phyloP scores from a whole-genome alignment of 1,139 yeast species.

The Hyphopichia burtonii region DNA sequence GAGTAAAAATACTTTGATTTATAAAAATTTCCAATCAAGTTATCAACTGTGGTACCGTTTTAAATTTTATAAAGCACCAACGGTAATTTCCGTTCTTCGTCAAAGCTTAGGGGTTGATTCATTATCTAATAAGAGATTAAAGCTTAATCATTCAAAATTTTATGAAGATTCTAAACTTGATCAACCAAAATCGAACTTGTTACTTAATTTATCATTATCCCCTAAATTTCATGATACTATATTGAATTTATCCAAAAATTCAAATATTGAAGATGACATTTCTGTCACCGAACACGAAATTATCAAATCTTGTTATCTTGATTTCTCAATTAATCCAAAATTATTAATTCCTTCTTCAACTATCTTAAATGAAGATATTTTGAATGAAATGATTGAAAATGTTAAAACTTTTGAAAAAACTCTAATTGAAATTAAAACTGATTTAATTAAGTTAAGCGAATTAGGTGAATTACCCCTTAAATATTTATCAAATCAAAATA shows the following conservation, averaged over 20 bases:
- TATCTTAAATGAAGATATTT: slow-evolving; percentile 46
- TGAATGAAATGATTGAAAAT: slow-evolving; percentile 38
- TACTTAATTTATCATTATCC: slow-evolving; percentile 30
- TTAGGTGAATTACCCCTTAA: slow-evolving; percentile 53
- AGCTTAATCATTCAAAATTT: not conserved
- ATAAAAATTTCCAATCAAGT: slow-evolving; percentile 2
- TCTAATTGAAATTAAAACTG: slow-evolving; percentile 34
- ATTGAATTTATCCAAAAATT: slow-evolving; percentile 32
- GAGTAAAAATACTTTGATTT: not conserved
- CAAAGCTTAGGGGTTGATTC: slow-evolving; percentile 1
- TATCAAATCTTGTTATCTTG: slow-evolving; percentile 39
- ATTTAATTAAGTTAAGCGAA: slow-evolving; percentile 37
- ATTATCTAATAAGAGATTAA: not conserved
- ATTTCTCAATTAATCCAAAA: slow-evolving; percentile 44
- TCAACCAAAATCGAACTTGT: slow-evolving; percentile 3
- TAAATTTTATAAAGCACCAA: slow-evolving; percentile 2
- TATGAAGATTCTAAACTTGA: not conserved
- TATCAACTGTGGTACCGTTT: slow-evolving; percentile 4
- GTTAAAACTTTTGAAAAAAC: slow-evolving; percentile 32
- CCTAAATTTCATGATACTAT: slow-evolving; percentile 37
- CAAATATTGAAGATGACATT: too few relatives aligned
- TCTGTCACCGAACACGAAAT: too few relatives aligned
- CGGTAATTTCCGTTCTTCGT: not conserved
- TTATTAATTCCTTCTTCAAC: slow-evolving; percentile 49
- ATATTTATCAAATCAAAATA: slow-evolving; percentile 28